These are phyloP conservation scores for Selenicereus undatus DNA, from an alignment of 148 eudicot genomes.

Conservation along the genomic window DNA sequence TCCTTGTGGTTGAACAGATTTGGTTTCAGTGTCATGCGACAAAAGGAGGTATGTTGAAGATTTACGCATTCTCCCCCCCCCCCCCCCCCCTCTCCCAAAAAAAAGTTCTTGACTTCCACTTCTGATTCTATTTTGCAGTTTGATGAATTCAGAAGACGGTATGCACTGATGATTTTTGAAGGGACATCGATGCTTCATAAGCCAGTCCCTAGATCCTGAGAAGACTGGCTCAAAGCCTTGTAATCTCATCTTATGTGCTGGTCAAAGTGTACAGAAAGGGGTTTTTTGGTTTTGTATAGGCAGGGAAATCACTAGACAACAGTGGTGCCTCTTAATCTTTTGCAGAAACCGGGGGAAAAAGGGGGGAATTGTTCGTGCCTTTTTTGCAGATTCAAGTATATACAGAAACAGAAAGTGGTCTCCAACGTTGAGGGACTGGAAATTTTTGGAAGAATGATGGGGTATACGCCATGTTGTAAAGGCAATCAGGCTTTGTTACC, in stretches of 20 bases:
- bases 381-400: background rate
- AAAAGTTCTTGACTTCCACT: background rate
- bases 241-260: background rate
- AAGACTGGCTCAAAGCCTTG: background rate
- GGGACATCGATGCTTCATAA: conserved; percentile 75
- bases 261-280: conserved; percentile 9
- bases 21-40: conserved; percentile 48
- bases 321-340: background rate
- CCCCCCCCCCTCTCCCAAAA: background rate
- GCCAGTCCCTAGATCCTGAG: conserved; percentile 24
- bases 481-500: background rate
- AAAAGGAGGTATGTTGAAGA: conserved; percentile 41
- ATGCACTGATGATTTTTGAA: conserved; percentile 59
- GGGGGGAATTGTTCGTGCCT: background rate
- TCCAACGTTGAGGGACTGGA: background rate
- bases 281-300: conserved; percentile 16
- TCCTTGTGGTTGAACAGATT: conserved; percentile 71
- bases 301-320: background rate
- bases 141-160: conserved; percentile 29
- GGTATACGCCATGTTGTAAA: conserved; percentile 5
- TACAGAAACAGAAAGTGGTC: background rate
- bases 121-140: conserved; percentile 41
- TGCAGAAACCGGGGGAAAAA: background rate
- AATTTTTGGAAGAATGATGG: background rate
- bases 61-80: background rate